Percentiles rank a stretch among this genome's conserved stretches.
These are phyloP conservation scores for Globomyces pollinis-pini DNA, from an alignment of 192 early-diverging fungal species.

Conservation along the genomic window DNA sequence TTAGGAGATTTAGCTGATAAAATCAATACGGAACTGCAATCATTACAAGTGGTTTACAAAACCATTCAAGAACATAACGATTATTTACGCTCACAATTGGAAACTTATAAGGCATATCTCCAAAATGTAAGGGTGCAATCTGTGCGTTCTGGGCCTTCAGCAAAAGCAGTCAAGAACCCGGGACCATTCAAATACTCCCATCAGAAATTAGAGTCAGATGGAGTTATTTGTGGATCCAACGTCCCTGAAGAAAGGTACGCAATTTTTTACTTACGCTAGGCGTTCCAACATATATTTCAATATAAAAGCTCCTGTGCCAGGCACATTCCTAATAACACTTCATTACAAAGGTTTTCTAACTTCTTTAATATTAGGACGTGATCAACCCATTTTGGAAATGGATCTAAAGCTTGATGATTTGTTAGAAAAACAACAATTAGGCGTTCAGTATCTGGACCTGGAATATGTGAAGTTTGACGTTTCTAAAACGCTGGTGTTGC, in stretches of 20 bases:
- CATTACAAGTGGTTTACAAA: slow-evolving; percentile 78
- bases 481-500: slow-evolving; percentile 63
- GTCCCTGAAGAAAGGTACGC: slow-evolving; percentile 84
- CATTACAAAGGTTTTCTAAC: slow-evolving; percentile 65
- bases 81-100: slow-evolving; percentile 79
- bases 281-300: slow-evolving; percentile 82
- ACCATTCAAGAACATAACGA: slow-evolving; percentile 94
- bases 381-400: slow-evolving; percentile 91
- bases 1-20: slow-evolving; percentile 85
- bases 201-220: slow-evolving; percentile 77
- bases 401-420: slow-evolving; percentile 72
- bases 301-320: slow-evolving; percentile 77
- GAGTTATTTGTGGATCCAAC: slow-evolving; percentile 84
- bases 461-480: slow-evolving; percentile 91
- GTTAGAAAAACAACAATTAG: slow-evolving; percentile 77
- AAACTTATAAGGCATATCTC: slow-evolving; percentile 89
- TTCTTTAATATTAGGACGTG: slow-evolving; percentile 51
- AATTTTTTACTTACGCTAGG: slow-evolving; percentile 27
- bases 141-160: slow-evolving; percentile 40
- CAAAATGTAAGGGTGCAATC: slow-evolving; percentile 86
- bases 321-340: slow-evolving; percentile 83
- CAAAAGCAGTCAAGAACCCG: slow-evolving; percentile 27
- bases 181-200: slow-evolving; percentile 82
- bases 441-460: slow-evolving; percentile 75
- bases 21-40: slow-evolving; percentile 70